phyloP scores from a whole-genome alignment of 2,329 filamentous ascomycete genomes.

The Aspergillus luchuensis region DNA sequence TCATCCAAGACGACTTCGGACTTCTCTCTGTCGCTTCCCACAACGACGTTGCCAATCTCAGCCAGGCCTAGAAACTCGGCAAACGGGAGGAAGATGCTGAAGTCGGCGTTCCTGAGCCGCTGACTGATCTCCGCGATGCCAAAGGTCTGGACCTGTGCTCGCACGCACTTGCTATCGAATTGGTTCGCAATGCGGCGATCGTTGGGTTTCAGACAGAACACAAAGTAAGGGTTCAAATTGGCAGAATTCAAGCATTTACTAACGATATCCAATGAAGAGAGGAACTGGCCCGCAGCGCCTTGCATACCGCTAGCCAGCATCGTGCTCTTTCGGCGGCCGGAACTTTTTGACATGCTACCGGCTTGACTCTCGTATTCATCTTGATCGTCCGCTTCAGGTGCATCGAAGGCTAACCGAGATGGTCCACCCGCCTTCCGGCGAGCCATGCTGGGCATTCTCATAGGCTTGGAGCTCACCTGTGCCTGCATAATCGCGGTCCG shows the following conservation, averaged over 20 bases:
- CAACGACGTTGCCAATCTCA: slow-evolving; percentile 78
- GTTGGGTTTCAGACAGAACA: slow-evolving; percentile 97
- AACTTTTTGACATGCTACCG: slow-evolving; percentile 32
- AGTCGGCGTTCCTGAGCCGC: slow-evolving; percentile 86
- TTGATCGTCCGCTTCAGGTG: slow-evolving; percentile 40
- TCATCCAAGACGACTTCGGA: slow-evolving; percentile 89
- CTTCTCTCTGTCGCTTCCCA: slow-evolving; percentile 91
- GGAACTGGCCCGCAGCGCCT: slow-evolving; percentile 88
- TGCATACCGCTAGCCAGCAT: slow-evolving; percentile 58
- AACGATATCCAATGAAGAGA: slow-evolving; percentile 85
- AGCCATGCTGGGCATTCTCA: slow-evolving; percentile 89
- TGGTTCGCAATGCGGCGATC: slow-evolving; percentile 96
- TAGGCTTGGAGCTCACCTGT: slow-evolving; percentile 91
- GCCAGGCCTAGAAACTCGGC: slow-evolving; percentile 90
- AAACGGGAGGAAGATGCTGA: slow-evolving; percentile 93
- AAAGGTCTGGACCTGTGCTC: slow-evolving; percentile 90
- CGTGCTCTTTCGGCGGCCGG: slow-evolving; percentile 40
- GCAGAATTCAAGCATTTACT: slow-evolving; percentile 80
- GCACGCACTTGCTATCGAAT: slow-evolving; percentile 97
- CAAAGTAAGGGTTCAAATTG: slow-evolving; percentile 89
- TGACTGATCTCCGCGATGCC: slow-evolving; percentile 98
- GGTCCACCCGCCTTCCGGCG: slow-evolving; percentile 70
- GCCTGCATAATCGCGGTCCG: slow-evolving; percentile 90
- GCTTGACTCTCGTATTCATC: slow-evolving; percentile 42
- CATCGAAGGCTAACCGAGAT: slow-evolving; percentile 44